Evolutionary conservation across 129 eudicot species (phyloP), one percentile per base, ranked within the genome.

Genomic region (Flaveria brownii): DNA sequence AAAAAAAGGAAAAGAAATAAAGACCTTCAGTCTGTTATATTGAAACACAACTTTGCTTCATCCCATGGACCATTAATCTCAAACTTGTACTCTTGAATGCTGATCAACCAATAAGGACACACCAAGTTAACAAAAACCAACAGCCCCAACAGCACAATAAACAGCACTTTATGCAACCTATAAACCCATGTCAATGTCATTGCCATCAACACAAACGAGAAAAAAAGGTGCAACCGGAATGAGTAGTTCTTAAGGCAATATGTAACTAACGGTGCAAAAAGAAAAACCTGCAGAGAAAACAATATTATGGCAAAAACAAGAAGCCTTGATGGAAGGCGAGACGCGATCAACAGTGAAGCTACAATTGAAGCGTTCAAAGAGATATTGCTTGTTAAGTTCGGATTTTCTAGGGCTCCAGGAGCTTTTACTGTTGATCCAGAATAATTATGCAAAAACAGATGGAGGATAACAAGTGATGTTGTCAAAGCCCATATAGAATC

Each of bases 1-100:
- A 17, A n/a, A n/a, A n/a, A n/a, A n/a, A n/a, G 17, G 20, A 18
- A 72, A 39, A 6, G 12, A 55, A 41, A 70, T 13, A 41, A 30
- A 9, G 4, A 12, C 5, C 9, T 79, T 89, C 86, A 94, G 70
- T 94, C 98, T 10, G 90, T 91, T 43, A 91, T 84, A 52, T 91
- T 80, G 73, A 94, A 91, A 83, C 97, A 91, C 73, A 94, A 86
- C 84, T 89, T 91, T 25, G 98, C 98, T 84, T 94, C 98, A 78
- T 91, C 97, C 97, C 97, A 89, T 15, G 98, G 98, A 62, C 98
- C 98, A 86, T 94, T 94, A 36, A 91, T 91, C 88, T 94, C 97
- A 75, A 94, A 91, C 83, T 93, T 94, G 83, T 91, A 94, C 86
- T 86, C 92, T 78, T 91, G 97, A 77, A 94, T 87, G 42, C 90